Evolutionary conservation across 2,329 filamentous ascomycete genomes (phyloP).

Genomic region (Pseudogymnoascus destructans): DNA sequence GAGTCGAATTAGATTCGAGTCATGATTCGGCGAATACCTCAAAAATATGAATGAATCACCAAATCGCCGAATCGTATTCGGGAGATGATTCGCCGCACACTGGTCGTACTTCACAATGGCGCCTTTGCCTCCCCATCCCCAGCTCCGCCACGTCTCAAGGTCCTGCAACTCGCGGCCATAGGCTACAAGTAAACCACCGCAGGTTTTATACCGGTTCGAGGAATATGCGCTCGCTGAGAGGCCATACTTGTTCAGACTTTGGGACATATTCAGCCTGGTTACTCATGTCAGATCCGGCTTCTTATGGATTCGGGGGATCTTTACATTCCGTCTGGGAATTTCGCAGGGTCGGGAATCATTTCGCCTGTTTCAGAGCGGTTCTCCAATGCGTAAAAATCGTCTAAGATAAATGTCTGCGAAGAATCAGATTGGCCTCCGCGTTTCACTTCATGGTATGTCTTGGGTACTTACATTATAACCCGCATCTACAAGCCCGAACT

Average conservation of each 20-base stretch:
- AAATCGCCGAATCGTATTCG: too few relatives aligned
- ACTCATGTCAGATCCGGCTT: not conserved
- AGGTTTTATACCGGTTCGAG: slow-evolving; percentile 13
- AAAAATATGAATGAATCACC: too few relatives aligned
- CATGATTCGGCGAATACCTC: too few relatives aligned
- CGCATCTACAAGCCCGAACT: slow-evolving; percentile 1
- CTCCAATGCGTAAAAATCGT: slow-evolving; percentile 2
- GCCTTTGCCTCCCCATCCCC: slow-evolving; percentile 14
- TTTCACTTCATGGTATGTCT: too few relatives aligned
- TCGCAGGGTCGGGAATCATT: not conserved
- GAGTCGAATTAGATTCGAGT: too few relatives aligned
- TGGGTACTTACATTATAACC: not conserved
- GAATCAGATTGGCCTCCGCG: not conserved
- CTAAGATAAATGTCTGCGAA: not conserved
- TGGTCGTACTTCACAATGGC: slow-evolving; percentile 21
- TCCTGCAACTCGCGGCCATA: slow-evolving; percentile 18
- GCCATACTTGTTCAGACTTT: not conserved
- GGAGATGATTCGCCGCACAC: too few relatives aligned
- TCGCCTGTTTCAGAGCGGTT: not conserved
- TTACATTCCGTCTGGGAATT: not conserved
- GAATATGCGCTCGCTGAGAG: slow-evolving; percentile 1
- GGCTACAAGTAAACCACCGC: slow-evolving; percentile 19
- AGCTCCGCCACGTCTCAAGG: slow-evolving; percentile 15
- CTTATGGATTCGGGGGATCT: not conserved
- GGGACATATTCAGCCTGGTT: not conserved